Evolutionary conservation across 1,284 basidiomycete species (phyloP).

Genomic region (Trichosporon sp.): DNA sequence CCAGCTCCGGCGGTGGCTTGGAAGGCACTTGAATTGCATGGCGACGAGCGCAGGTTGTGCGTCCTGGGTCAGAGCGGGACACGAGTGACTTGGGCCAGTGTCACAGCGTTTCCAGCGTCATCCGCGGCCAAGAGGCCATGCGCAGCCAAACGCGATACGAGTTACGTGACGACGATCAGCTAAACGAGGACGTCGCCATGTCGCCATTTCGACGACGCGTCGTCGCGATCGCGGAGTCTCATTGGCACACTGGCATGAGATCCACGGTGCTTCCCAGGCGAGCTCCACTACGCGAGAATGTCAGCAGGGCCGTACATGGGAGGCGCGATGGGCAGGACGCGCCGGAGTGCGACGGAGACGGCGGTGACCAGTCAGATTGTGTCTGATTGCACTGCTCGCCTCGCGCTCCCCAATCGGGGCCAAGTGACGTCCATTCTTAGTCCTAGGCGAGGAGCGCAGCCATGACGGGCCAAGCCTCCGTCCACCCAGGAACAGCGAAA

Average conservation of each 20-base stretch:
- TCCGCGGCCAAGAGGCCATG: neutral
- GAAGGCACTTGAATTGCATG: neutral
- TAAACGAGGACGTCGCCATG: neutral
- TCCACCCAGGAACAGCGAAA: neutral
- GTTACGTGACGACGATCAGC: conserved; percentile 17
- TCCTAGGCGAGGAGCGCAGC: neutral
- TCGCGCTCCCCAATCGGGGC: neutral
- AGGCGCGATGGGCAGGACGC: neutral
- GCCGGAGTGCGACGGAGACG: conserved; percentile 14
- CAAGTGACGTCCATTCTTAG: conserved; percentile 11
- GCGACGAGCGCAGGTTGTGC: neutral
- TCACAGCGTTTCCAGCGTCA: conserved; percentile 1
- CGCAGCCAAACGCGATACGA: neutral
- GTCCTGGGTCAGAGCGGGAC: too few species aligned
- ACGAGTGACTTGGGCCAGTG: too few species aligned
- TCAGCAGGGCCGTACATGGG: neutral
- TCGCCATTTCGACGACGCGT: neutral
- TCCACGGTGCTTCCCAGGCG: conserved; percentile 7
- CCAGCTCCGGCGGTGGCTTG: neutral
- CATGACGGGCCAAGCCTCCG: neutral
- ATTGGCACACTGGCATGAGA: neutral
- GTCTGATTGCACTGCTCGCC: neutral
- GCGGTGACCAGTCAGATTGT: conserved; percentile 6
- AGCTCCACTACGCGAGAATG: neutral
- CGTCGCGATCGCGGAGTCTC: neutral